Conservation (phyloP, 2,329 filamentous ascomycete genomes). For the Xylariaceae sp. region DNA sequence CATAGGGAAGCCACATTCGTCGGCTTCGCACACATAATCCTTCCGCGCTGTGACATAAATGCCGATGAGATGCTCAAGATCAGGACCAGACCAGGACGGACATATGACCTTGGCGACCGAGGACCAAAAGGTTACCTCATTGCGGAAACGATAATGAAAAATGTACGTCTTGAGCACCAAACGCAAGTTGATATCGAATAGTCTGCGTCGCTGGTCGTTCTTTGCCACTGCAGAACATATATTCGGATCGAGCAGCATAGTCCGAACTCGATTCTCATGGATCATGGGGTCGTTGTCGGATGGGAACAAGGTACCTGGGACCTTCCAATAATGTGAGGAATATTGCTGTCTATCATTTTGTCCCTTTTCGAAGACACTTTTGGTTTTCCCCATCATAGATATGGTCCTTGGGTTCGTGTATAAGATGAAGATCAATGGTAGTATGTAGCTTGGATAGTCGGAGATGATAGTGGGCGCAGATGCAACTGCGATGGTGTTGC, state of each 20-base stretch:
- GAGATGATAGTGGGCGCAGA: too few species aligned
- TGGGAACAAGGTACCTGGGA: too few species aligned
- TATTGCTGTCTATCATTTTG: too few species aligned
- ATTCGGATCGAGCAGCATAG: not conserved
- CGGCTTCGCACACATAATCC: not conserved
- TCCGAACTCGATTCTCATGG: not conserved
- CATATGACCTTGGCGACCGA: not conserved
- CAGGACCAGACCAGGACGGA: not conserved
- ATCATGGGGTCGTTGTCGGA: not conserved
- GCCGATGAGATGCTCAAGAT: not conserved
- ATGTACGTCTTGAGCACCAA: not conserved
- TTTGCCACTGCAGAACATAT: not conserved
- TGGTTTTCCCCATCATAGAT: too few species aligned
- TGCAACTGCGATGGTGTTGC: too few species aligned
- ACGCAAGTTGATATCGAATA: not conserved
- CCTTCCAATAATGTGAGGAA: too few species aligned
- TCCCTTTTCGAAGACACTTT: too few species aligned
- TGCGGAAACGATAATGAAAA: not conserved
- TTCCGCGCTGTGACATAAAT: not conserved
- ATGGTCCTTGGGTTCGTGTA: too few species aligned
- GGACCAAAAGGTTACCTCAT: not conserved
- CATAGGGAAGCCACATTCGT: not conserved
- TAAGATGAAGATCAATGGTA: too few species aligned
- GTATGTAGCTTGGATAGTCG: too few species aligned
- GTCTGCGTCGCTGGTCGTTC: not conserved